Percentiles rank a stretch among this genome's conserved stretches.
phyloP scores from a whole-genome alignment of 2,329 filamentous ascomycete species.

The Alternaria brassicae region DNA sequence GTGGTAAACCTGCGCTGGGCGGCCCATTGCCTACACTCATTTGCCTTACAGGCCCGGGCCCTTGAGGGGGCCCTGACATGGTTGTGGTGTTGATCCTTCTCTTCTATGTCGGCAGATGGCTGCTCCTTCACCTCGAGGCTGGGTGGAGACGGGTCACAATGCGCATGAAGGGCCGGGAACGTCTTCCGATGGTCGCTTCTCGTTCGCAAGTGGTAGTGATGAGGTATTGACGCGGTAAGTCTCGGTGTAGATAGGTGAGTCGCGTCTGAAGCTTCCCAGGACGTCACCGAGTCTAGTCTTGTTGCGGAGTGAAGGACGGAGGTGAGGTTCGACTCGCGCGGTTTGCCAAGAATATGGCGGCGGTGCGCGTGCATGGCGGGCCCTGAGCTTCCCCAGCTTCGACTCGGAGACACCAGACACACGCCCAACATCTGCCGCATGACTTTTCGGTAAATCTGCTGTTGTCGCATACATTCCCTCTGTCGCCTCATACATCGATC shows the following conservation, averaged over 20 bases:
- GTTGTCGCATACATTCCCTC: background rate
- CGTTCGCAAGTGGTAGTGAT: background rate
- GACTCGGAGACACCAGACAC: background rate
- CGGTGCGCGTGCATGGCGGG: constrained; percentile 9
- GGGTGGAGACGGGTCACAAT: constrained; percentile 26
- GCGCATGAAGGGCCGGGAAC: constrained; percentile 16
- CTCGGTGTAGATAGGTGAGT: background rate
- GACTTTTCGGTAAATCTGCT: background rate
- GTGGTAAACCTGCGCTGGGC: constrained; percentile 48
- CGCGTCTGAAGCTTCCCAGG: constrained; percentile 7
- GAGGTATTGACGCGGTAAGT: constrained; percentile 4
- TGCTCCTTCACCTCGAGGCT: constrained; percentile 32
- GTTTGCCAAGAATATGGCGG: constrained; percentile 24
- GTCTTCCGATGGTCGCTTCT: background rate
- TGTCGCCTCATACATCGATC: background rate
- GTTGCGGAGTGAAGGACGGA: constrained; percentile 34
- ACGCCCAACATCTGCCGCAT: background rate
- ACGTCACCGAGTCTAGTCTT: constrained; percentile 16
- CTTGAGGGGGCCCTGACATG: constrained; percentile 49
- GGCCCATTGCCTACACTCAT: constrained; percentile 55
- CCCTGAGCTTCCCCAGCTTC: constrained; percentile 9
- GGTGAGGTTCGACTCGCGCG: constrained; percentile 31
- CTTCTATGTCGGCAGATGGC: constrained; percentile 19
- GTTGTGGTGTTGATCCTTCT: constrained; percentile 27
- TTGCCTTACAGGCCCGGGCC: constrained; percentile 45